Percentiles rank a stretch among this genome's conserved stretches.
Conservation (phyloP, 2,329 filamentous ascomycete genomes). For the Trichoderma atroviride region DNA sequence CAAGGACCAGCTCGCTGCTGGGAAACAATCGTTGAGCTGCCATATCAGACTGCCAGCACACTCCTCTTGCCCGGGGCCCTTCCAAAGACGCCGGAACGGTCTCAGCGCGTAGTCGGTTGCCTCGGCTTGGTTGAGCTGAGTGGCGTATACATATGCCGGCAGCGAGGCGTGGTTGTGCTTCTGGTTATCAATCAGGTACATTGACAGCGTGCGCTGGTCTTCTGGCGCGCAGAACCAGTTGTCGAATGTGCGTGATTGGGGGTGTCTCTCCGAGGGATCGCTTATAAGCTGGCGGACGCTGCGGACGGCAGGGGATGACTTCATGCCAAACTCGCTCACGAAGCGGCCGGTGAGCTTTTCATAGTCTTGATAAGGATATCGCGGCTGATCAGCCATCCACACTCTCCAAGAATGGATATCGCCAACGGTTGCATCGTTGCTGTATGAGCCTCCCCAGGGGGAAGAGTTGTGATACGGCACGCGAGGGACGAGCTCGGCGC, state of each 20-base stretch:
- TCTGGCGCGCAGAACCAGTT: slow-evolving; percentile 20
- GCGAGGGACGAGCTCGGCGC: slow-evolving; percentile 60
- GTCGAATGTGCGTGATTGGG: slow-evolving; percentile 21
- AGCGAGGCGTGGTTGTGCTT: slow-evolving; percentile 8
- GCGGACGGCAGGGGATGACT: slow-evolving; percentile 3
- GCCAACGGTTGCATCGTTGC: slow-evolving; percentile 12
- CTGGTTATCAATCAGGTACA: slow-evolving; percentile 24
- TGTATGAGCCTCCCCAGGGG: slow-evolving; percentile 9
- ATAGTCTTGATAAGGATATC: slow-evolving; percentile 22
- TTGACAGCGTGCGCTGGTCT: slow-evolving; percentile 19
- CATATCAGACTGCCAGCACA: slow-evolving; percentile 17
- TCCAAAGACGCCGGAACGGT: slow-evolving; percentile 17
- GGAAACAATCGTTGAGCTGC: slow-evolving; percentile 23
- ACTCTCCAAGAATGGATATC: slow-evolving; percentile 21
- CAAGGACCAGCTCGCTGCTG: slow-evolving; percentile 18
- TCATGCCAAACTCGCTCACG: slow-evolving; percentile 25
- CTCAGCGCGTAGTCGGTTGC: slow-evolving; percentile 15
- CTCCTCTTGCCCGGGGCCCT: slow-evolving; percentile 7
- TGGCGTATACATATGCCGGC: slow-evolving; percentile 16
- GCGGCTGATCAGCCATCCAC: slow-evolving; percentile 20
- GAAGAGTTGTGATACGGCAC: slow-evolving; percentile 54
- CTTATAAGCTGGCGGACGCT: slow-evolving; percentile 15
- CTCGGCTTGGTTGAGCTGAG: slow-evolving; percentile 23
- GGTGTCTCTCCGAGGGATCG: slow-evolving; percentile 12
- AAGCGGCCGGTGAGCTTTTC: slow-evolving; percentile 23